Evolutionary conservation across 495 filamentous ascomycete genomes (phyloP).

Genomic region (Oidiodendron maius): DNA sequence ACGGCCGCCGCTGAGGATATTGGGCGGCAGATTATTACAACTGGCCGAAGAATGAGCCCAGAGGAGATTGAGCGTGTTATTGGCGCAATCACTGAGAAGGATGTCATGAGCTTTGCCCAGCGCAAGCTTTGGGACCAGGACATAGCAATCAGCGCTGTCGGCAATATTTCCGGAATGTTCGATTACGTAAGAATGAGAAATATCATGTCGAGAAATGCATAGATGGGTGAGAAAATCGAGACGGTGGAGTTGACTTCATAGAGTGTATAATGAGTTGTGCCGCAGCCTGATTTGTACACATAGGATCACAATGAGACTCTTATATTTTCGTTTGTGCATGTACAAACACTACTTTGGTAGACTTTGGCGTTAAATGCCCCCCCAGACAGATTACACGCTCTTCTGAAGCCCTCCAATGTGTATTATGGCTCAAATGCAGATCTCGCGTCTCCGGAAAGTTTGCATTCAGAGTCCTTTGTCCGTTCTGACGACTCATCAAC

Average conservation of each 20-base stretch:
- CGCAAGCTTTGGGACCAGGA: slow-evolving; percentile 96
- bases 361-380: no score
- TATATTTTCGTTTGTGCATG: no score
- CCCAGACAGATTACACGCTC: no score
- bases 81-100: slow-evolving; percentile 84
- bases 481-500: no score
- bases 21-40: slow-evolving; percentile 95
- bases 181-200: slow-evolving; percentile 85
- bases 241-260: slow-evolving; percentile 6
- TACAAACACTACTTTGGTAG: no score
- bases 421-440: no score
- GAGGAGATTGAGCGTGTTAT: slow-evolving; percentile 93
- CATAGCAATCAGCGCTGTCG: slow-evolving; percentile 85
- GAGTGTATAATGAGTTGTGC: slow-evolving; percentile 24
- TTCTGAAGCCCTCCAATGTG: no score
- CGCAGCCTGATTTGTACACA: slow-evolving; percentile 23
- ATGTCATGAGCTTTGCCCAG: slow-evolving; percentile 91
- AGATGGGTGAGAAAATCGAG: slow-evolving; percentile 8
- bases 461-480: no score
- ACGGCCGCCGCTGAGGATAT: slow-evolving; percentile 97
- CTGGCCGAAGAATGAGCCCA: slow-evolving; percentile 81
- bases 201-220: slow-evolving; percentile 80
- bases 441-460: no score
- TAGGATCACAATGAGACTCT: slow-evolving; percentile 18
- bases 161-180: slow-evolving; percentile 77